phyloP scores from a whole-genome alignment of 192 early-diverging fungal genomes.

The Entophlyctis luteolus region DNA sequence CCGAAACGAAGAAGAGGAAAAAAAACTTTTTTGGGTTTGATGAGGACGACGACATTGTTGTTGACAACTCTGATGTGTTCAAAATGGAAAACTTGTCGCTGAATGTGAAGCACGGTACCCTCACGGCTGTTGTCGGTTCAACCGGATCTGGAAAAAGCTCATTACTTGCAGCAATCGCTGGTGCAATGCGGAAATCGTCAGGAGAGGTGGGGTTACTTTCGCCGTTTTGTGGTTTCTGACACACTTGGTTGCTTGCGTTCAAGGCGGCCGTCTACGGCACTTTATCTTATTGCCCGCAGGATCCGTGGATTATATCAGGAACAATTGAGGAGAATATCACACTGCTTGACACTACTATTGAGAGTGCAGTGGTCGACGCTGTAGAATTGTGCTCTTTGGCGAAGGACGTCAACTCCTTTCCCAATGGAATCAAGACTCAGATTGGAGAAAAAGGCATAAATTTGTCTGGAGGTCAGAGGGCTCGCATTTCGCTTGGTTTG shows the following conservation, averaged over 20 bases:
- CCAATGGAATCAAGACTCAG: slow-evolving; percentile 76
- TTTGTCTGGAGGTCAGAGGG: slow-evolving; percentile 89
- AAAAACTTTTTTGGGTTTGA: background rate
- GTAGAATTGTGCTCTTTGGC: slow-evolving; percentile 70
- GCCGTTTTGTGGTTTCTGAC: background rate
- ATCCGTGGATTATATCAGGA: slow-evolving; percentile 37
- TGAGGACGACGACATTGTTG: background rate
- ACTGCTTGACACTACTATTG: background rate
- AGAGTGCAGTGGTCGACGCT: slow-evolving; percentile 10
- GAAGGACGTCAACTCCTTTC: slow-evolving; percentile 69
- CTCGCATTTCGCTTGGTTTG: slow-evolving; percentile 47
- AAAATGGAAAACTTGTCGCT: slow-evolving; percentile 61
- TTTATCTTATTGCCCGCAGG: slow-evolving; percentile 29
- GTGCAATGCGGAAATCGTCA: slow-evolving; percentile 64
- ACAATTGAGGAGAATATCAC: slow-evolving; percentile 75
- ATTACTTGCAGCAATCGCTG: slow-evolving; percentile 68
- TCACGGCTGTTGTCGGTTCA: slow-evolving; percentile 70
- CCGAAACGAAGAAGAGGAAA: background rate
- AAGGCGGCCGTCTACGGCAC: slow-evolving; percentile 20
- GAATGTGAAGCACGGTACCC: slow-evolving; percentile 63
- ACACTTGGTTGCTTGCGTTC: slow-evolving; percentile 16
- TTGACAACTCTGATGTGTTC: background rate
- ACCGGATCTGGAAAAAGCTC: slow-evolving; percentile 71
- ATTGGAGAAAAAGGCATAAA: slow-evolving; percentile 89
- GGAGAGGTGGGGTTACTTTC: slow-evolving; percentile 28